These are phyloP conservation scores for Alternaria angustiovoidea DNA, from an alignment of 2,329 filamentous ascomycete genomes.

Conservation along the genomic window DNA sequence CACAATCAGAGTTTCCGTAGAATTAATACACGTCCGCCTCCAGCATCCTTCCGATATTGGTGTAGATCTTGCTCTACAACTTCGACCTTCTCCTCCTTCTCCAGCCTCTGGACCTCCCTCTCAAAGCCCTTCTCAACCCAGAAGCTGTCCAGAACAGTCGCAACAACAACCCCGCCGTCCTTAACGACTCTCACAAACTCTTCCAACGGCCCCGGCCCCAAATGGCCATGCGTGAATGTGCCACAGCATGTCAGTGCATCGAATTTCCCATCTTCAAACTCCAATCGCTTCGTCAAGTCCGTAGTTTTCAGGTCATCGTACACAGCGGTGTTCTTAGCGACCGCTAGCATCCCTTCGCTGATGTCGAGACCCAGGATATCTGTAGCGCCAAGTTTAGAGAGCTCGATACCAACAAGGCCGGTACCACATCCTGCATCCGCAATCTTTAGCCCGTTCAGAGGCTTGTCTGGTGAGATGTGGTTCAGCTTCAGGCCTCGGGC, in stretches of 20 bases:
- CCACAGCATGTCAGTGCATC: slow-evolving; percentile 63
- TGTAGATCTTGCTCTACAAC: slow-evolving; percentile 45
- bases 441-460: slow-evolving; percentile 45
- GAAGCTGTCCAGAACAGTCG: slow-evolving; percentile 61
- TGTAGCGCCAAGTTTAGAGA: slow-evolving; percentile 55
- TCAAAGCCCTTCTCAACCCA: slow-evolving; percentile 61
- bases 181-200: slow-evolving; percentile 62
- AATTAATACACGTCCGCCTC: slow-evolving; percentile 26
- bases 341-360: slow-evolving; percentile 61
- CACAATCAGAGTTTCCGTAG: slow-evolving; percentile 1
- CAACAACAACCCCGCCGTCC: slow-evolving; percentile 58
- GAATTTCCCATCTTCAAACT: slow-evolving; percentile 53
- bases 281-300: slow-evolving; percentile 59
- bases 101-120: slow-evolving; percentile 54
- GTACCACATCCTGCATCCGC: slow-evolving; percentile 67
- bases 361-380: slow-evolving; percentile 64
- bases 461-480: slow-evolving; percentile 16
- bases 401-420: slow-evolving; percentile 60
- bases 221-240: slow-evolving; percentile 64
- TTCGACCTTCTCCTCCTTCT: slow-evolving; percentile 46
- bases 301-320: slow-evolving; percentile 57
- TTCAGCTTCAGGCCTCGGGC: slow-evolving; percentile 24
- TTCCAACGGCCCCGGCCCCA: slow-evolving; percentile 58
- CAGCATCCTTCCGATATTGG: slow-evolving; percentile 40
- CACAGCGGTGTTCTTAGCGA: slow-evolving; percentile 59